Conservation (phyloP, 164 flowering plant species). For the Akebia trifoliata region DNA sequence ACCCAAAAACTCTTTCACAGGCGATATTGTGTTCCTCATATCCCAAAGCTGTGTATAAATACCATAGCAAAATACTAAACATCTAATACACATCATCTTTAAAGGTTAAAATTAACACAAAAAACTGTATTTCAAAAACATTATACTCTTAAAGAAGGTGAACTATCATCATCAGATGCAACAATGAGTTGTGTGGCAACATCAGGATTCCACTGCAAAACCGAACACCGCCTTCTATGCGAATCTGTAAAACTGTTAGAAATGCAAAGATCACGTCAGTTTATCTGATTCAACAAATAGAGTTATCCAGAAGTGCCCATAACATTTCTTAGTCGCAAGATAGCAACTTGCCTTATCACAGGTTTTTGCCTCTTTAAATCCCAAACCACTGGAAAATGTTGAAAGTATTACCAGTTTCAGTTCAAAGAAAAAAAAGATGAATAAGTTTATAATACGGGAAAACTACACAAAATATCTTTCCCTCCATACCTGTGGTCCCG, state of each 20-base stretch:
- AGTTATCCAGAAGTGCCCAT: not conserved
- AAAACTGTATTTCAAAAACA: not conserved
- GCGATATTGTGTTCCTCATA: conserved; percentile 76
- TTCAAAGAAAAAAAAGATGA: too few relatives aligned
- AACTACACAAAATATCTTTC: not conserved
- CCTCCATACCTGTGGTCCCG: conserved; percentile 80
- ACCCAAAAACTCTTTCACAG: conserved; percentile 81
- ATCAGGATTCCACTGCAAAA: conserved; percentile 97
- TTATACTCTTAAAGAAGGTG: conserved; percentile 74
- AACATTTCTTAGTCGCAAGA: not conserved
- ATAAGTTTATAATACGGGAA: not conserved
- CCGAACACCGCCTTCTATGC: conserved; percentile 84
- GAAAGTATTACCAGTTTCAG: conserved; percentile 3
- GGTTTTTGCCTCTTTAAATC: conserved; percentile 94
- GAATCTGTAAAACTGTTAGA: conserved; percentile 76
- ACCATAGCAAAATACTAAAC: not conserved
- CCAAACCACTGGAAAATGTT: conserved; percentile 78
- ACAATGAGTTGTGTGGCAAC: conserved; percentile 87
- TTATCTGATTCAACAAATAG: too few relatives aligned
- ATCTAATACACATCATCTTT: not conserved
- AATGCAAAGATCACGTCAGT: conserved; percentile 2
- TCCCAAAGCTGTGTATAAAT: conserved; percentile 81
- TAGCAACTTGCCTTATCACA: conserved; percentile 62
- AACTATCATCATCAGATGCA: conserved; percentile 95
- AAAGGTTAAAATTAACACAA: not conserved